These are phyloP conservation scores for Stygiomarasmius scandens DNA, from an alignment of 1,284 basidiomycete species.

Conservation along the genomic window DNA sequence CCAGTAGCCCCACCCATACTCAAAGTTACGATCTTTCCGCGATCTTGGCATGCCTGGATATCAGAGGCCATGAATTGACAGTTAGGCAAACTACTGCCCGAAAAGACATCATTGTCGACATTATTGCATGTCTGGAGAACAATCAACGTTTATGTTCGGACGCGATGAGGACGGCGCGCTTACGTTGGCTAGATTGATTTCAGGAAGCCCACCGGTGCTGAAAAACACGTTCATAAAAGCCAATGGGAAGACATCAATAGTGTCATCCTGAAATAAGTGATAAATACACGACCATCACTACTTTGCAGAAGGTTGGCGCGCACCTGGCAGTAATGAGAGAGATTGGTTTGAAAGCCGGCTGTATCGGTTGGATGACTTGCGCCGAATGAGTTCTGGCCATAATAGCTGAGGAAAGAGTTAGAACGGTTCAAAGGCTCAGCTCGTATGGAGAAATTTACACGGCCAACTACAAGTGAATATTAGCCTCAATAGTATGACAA, in stretches of 20 bases:
- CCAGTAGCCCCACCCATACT: conserved; percentile 67
- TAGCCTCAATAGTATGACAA: not conserved
- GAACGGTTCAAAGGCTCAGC: not conserved
- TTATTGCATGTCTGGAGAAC: conserved; percentile 50
- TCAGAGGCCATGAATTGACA: conserved; percentile 57
- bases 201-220: conserved; percentile 55
- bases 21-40: conserved; percentile 67
- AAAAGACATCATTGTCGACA: conserved; percentile 42
- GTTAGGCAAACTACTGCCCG: conserved; percentile 58
- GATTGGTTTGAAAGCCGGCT: conserved; percentile 50
- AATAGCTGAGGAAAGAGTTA: conserved; percentile 27
- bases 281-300: not conserved
- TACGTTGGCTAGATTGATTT: conserved; percentile 64
- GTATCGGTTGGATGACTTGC: conserved; percentile 45
- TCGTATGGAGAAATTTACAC: conserved; percentile 20
- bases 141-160: not conserved
- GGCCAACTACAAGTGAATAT: conserved; percentile 29
- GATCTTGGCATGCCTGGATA: conserved; percentile 62
- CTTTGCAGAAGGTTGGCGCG: not conserved
- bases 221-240: conserved; percentile 65
- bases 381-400: conserved; percentile 59
- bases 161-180: conserved; percentile 16
- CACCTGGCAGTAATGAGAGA: conserved; percentile 55
- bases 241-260: conserved; percentile 57
- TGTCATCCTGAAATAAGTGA: conserved; percentile 35